These are phyloP conservation scores for Trichoderma gamsii DNA, from an alignment of 495 filamentous ascomycete species.

Conservation along the genomic window DNA sequence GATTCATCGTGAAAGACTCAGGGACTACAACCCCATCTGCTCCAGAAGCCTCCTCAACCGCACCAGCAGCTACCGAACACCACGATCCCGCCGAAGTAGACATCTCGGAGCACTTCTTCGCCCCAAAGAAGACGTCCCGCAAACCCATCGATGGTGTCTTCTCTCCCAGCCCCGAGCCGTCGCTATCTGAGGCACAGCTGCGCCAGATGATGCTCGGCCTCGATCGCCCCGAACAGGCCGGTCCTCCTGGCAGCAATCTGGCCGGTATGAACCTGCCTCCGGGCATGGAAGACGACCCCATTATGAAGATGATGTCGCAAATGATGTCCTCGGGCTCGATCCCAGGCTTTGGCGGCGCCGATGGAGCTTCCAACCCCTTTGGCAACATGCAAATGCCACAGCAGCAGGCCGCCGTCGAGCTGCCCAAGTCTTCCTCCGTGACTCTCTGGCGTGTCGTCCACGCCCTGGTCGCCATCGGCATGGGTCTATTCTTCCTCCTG, in stretches of 20 bases:
- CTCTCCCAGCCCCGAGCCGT: conserved; percentile 21
- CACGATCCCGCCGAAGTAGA: conserved; percentile 70
- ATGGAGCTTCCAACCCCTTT: conserved; percentile 39
- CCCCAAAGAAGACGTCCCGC: conserved; percentile 37
- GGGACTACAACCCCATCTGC: not conserved
- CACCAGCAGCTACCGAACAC: conserved; percentile 6
- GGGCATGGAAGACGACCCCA: conserved; percentile 28
- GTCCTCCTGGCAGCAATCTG: conserved; percentile 12
- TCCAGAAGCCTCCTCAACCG: not conserved
- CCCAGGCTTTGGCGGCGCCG: conserved; percentile 28
- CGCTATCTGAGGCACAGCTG: conserved; percentile 35
- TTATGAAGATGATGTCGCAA: conserved; percentile 35
- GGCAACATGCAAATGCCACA: conserved; percentile 25
- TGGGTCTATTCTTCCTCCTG: conserved; percentile 66
- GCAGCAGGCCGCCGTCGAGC: conserved; percentile 18
- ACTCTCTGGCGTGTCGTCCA: conserved; percentile 74
- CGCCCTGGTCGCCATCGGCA: conserved; percentile 59
- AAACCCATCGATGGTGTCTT: conserved; percentile 21
- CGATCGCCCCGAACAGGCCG: conserved; percentile 18
- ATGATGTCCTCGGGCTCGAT: conserved; percentile 35
- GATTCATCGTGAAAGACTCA: not conserved
- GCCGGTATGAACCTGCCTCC: conserved; percentile 9
- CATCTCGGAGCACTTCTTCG: conserved; percentile 56
- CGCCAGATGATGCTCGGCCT: conserved; percentile 40
- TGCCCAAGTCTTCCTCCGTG: conserved; percentile 30